Conservation (phyloP, 2,329 filamentous ascomycete species). For the Tolypocladium ovalisporum region DNA sequence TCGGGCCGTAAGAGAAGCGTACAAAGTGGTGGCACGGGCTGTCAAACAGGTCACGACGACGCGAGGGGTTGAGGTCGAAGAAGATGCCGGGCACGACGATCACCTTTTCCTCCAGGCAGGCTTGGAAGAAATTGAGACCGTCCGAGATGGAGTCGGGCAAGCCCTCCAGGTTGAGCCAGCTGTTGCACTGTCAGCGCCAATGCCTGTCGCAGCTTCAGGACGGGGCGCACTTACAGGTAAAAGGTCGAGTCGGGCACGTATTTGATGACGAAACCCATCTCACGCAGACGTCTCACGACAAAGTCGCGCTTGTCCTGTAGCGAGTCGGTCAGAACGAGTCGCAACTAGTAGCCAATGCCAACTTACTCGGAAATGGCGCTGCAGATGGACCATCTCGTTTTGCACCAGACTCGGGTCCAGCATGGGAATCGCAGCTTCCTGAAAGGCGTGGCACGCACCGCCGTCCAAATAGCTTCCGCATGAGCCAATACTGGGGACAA, state of each 20-base stretch:
- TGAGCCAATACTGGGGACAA: constrained; percentile 53
- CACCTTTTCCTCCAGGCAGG: constrained; percentile 84
- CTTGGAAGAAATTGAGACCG: constrained; percentile 93
- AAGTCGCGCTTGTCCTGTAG: constrained; percentile 76
- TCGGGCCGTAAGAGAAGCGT: constrained; percentile 73
- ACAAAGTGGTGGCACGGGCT: constrained; percentile 91
- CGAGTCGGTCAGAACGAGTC: not conserved
- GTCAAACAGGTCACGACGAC: constrained; percentile 85
- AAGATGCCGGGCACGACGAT: constrained; percentile 97
- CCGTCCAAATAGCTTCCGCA: constrained; percentile 93
- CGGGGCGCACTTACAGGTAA: constrained; percentile 58
- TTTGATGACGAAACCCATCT: constrained; percentile 81
- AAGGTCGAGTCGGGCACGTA: constrained; percentile 86
- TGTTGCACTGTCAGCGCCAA: constrained; percentile 8
- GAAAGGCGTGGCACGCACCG: constrained; percentile 89
- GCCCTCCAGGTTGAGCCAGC: constrained; percentile 50
- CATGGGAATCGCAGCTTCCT: constrained; percentile 87
- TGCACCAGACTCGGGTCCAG: constrained; percentile 75
- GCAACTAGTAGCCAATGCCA: not conserved
- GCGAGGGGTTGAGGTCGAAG: constrained; percentile 89
- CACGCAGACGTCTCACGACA: constrained; percentile 65
- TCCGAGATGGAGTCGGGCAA: constrained; percentile 78
- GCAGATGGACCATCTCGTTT: constrained; percentile 79
- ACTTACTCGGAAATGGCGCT: constrained; percentile 66
- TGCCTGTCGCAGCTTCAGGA: not conserved